A percentile compares a stretch with the other conserved stretches of the same genome.
Conservation (phyloP, 2,329 filamentous ascomycete species). For the Harringtonia lauricola region DNA sequence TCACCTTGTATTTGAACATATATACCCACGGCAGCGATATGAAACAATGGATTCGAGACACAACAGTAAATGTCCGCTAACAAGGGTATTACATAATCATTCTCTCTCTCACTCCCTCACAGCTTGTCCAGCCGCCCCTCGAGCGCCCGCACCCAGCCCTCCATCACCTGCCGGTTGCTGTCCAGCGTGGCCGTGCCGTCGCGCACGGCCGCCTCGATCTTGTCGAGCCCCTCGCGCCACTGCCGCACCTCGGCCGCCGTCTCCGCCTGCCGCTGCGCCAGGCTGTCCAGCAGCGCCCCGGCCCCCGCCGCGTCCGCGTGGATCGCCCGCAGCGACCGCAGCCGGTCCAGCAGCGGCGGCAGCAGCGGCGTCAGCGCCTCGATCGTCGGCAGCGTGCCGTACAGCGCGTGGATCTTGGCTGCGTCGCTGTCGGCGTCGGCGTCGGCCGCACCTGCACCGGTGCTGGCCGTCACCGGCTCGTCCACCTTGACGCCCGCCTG, state of each 20-base stretch:
- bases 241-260: constrained; percentile 75
- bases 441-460: constrained; percentile 21
- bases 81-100: no score
- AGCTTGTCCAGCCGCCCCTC: constrained; percentile 63
- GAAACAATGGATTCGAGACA: no score
- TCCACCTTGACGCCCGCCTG: constrained; percentile 23
- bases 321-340: constrained; percentile 72
- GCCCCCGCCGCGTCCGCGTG: constrained; percentile 82
- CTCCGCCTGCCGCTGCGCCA: constrained; percentile 71
- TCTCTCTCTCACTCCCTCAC: no score
- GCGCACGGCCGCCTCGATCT: constrained; percentile 64
- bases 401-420: constrained; percentile 83
- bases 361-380: constrained; percentile 77
- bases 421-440: constrained; percentile 54
- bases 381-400: constrained; percentile 79
- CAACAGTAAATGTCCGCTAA: no score
- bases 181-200: constrained; percentile 60
- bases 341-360: constrained; percentile 71
- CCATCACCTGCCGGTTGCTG: constrained; percentile 74
- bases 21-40: constrained; percentile 3
- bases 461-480: constrained; percentile 12
- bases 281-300: constrained; percentile 60
- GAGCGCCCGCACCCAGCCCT: constrained; percentile 79
- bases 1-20: not conserved
- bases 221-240: constrained; percentile 73